Base-by-base conservation (phyloP, 345 rosid genomes). In the Sonneratia alba region DNA sequence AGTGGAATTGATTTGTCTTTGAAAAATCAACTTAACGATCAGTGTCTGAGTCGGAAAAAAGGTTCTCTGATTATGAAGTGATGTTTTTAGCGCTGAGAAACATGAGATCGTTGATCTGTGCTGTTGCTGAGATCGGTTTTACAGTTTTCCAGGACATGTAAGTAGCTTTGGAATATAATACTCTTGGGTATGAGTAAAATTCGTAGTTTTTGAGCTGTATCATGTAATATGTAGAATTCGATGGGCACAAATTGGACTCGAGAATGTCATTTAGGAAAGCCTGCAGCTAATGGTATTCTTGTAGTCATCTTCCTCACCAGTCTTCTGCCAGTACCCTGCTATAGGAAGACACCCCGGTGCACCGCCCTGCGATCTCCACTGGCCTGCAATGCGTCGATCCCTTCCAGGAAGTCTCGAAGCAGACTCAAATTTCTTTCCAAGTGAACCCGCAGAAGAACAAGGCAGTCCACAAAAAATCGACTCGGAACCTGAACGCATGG, bases 371-470 rank as follows among this genome's bases (percentile, higher is more conserved):
- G 36, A n/a, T 19, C 72, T 68, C 32, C 32, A 27, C 32, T 27
- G 32, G 69, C 69, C 0, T 7, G 48, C 72, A 74, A 40, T 68
- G 69, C 8, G 68, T 48, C 27, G 36, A 68, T 59, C 77, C 69
- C 43, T 72, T 56, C 62, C 10, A 56, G 7, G 24, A 19, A 45
- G 9, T 56, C 9, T 3, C 1, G 11, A 19, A 1, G 1, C 27
- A 8, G 34, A 10, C 34, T 3, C 6, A 61, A 61, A 61, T 27
- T 3, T 61, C 65, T 27, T 61, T 8, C 7, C 36, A 61, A 61
- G 65, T 61, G 36, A 24, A 59, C 34, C 64, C 12, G 32, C 32
- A 27, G 32, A 27, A 27, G 32, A 27, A 27, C 32, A 55, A 55
- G 18, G 24, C 21, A 3, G 24, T 55, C 61, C 21, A 22, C 61